Evolutionary conservation across 257 asterid species (phyloP).

Genomic region (Avicennia marina): DNA sequence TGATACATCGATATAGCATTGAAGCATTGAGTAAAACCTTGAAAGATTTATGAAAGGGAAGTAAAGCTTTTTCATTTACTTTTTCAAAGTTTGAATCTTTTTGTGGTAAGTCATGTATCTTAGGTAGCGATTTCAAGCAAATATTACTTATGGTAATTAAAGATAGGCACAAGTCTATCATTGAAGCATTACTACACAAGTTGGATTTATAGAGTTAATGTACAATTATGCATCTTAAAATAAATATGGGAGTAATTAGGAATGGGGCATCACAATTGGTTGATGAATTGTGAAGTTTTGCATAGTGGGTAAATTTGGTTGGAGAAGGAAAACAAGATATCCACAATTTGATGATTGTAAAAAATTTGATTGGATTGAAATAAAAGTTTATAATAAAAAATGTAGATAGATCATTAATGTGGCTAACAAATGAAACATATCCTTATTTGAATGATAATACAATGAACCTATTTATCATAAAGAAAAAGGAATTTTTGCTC

Average conservation of each 20-base stretch:
- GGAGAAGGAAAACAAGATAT: too few relatives aligned
- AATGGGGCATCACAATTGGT: too few relatives aligned
- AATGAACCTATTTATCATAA: background rate
- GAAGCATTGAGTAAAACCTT: background rate
- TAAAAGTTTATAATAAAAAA: too few relatives aligned
- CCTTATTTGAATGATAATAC: background rate
- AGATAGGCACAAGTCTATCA: background rate
- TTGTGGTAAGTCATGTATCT: background rate
- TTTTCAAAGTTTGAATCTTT: background rate
- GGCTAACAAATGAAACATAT: background rate
- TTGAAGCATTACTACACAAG: background rate
- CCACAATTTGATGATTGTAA: too few relatives aligned
- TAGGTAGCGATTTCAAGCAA: background rate
- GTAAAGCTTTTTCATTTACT: background rate
- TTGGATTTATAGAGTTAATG: background rate
- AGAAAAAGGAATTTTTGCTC: background rate
- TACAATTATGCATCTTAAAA: constrained; percentile 11
- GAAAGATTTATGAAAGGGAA: background rate
- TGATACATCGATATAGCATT: background rate
- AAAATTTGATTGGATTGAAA: too few relatives aligned
- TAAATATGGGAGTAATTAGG: too few relatives aligned
- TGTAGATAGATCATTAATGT: too few relatives aligned
- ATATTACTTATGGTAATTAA: background rate
- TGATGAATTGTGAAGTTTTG: too few relatives aligned
- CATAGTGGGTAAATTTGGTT: too few relatives aligned